Percentiles rank a stretch among this genome's conserved stretches.
These are phyloP conservation scores for Carex pumila DNA, from an alignment of 176 grass and related monocot species.

Conservation along the genomic window DNA sequence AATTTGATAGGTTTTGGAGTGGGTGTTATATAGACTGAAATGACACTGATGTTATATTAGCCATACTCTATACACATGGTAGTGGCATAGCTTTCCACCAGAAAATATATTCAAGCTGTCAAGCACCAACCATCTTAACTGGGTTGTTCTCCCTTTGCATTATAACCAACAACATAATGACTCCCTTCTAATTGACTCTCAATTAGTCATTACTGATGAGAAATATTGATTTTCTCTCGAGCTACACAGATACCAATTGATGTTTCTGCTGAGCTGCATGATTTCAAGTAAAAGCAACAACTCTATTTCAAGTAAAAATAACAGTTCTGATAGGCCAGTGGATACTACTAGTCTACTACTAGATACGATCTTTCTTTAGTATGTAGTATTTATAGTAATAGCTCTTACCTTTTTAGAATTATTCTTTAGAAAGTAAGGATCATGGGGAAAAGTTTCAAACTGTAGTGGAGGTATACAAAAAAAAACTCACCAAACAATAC, in stretches of 20 bases:
- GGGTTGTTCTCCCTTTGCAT: not conserved
- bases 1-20: too few species aligned
- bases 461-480: not conserved
- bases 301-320: not conserved
- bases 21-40: too few species aligned
- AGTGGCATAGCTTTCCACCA: not conserved
- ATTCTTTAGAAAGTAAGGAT: not conserved
- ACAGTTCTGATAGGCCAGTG: not conserved
- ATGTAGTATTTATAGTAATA: not conserved
- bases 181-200: not conserved
- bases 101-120: not conserved
- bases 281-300: not conserved
- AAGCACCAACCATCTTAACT: not conserved
- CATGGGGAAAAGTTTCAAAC: not conserved
- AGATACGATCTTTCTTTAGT: not conserved
- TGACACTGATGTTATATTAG: too few species aligned
- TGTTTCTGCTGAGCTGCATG: not conserved
- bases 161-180: not conserved
- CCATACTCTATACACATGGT: not conserved
- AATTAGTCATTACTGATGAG: not conserved
- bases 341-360: not conserved
- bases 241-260: not conserved
- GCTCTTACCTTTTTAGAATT: not conserved
- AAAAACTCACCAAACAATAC: slow-evolving; percentile 87
- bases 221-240: not conserved